Percentiles rank a stretch among this genome's conserved stretches.
Conservation (phyloP, 1,139 yeast species). For the Kurtzmaniella natalensis region DNA sequence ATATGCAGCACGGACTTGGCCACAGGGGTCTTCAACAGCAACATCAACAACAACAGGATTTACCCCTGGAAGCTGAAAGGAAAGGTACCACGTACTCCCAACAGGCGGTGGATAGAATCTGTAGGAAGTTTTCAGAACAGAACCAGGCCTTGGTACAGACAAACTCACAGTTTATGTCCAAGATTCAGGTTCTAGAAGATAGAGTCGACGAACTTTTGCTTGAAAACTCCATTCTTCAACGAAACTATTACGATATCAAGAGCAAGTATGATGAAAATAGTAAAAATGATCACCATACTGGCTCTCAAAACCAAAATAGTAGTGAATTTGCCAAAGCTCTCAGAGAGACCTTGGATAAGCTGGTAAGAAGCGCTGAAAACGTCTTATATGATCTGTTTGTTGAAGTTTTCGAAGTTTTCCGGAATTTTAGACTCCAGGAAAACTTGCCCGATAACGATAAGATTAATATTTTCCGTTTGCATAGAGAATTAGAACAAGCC, state of each 20-base stretch:
- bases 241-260: too few species aligned
- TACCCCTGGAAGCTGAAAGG: too few species aligned
- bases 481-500: not conserved
- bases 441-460: slow-evolving; percentile 17
- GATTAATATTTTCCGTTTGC: not conserved
- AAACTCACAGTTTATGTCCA: slow-evolving; percentile 47
- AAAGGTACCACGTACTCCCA: not conserved
- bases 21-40: too few species aligned
- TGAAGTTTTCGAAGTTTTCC: slow-evolving; percentile 38
- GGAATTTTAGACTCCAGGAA: slow-evolving; percentile 28
- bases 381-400: slow-evolving; percentile 40
- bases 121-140: slow-evolving; percentile 31
- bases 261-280: too few species aligned
- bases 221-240: slow-evolving; percentile 40
- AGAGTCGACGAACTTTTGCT: slow-evolving; percentile 40
- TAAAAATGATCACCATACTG: slow-evolving; percentile 25
- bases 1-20: too few species aligned
- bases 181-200: slow-evolving; percentile 47
- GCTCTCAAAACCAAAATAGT: slow-evolving; percentile 21
- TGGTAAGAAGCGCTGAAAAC: slow-evolving; percentile 33
- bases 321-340: too few species aligned
- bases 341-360: slow-evolving; percentile 26
- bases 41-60: too few species aligned
- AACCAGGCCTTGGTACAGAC: slow-evolving; percentile 53
- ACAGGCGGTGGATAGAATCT: not conserved